Conservation (phyloP, 371 early-diverging fungal species). For the Phascolomyces articulosus region DNA sequence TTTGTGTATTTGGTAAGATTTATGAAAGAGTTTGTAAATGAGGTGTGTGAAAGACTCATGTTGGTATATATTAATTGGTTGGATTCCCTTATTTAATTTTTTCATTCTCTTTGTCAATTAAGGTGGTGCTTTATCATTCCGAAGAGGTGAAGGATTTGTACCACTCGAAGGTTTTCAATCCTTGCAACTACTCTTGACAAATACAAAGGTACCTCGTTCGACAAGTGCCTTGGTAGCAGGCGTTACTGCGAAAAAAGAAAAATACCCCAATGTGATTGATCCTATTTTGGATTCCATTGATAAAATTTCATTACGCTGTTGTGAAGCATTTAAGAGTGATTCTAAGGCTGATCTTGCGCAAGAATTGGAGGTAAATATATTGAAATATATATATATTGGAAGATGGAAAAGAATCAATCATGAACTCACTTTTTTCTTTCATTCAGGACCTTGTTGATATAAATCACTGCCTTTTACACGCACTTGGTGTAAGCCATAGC, state of each 20-base stretch:
- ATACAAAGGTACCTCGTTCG: constrained; percentile 88
- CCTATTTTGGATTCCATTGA: constrained; percentile 82
- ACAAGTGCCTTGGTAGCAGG: constrained; percentile 87
- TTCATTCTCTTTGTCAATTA: neutral
- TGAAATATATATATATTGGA: neutral
- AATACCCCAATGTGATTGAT: constrained; percentile 71
- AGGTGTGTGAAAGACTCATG: neutral
- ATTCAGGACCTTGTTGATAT: constrained; percentile 72
- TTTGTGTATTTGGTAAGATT: constrained; percentile 77
- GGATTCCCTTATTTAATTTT: no score
- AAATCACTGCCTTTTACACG: constrained; percentile 80
- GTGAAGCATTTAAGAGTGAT: constrained; percentile 32
- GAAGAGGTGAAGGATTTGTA: constrained; percentile 51
- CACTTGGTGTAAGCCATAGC: constrained; percentile 85
- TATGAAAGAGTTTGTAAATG: neutral
- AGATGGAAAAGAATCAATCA: neutral
- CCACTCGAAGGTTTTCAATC: constrained; percentile 63
- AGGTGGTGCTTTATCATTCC: constrained; percentile 62
- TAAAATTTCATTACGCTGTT: constrained; percentile 62
- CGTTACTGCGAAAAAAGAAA: constrained; percentile 64
- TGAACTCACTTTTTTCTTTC: no score
- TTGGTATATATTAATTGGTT: neutral
- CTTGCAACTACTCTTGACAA: constrained; percentile 77
- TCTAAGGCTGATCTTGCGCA: constrained; percentile 20
- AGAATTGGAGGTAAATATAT: constrained; percentile 39